phyloP scores from a whole-genome alignment of 495 filamentous ascomycete genomes.

The Aspergillus avenaceus region DNA sequence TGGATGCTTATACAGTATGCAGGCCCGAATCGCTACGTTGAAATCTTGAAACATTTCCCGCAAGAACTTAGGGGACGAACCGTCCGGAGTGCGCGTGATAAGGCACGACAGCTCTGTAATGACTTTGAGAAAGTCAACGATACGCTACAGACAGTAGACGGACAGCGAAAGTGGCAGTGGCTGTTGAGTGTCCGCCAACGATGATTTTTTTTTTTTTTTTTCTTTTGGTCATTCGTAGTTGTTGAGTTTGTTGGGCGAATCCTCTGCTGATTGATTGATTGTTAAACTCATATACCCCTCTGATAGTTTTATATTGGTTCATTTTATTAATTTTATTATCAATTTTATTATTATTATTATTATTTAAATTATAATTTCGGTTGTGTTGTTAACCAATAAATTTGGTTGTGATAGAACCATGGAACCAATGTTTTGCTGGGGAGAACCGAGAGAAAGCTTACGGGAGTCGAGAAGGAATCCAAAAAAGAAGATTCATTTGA shows the following conservation, averaged over 20 bases:
- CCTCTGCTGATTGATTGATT: background rate
- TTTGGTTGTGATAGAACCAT: background rate
- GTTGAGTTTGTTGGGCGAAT: too few relatives aligned
- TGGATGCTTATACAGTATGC: too few relatives aligned
- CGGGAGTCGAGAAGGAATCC: background rate
- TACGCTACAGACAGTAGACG: conserved; percentile 10
- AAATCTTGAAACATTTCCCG: conserved; percentile 10
- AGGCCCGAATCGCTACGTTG: conserved; percentile 15
- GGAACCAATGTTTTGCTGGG: background rate
- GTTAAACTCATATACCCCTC: background rate
- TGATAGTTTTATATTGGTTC: too few relatives aligned
- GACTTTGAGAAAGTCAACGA: background rate
- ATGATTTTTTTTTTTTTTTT: background rate
- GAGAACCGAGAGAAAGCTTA: background rate
- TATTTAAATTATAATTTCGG: background rate
- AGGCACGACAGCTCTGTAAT: conserved; percentile 8
- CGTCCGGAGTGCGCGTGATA: conserved; percentile 9
- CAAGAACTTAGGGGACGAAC: conserved; percentile 11
- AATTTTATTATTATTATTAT: too few relatives aligned
- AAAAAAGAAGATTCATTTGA: too few relatives aligned
- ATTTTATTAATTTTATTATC: too few relatives aligned
- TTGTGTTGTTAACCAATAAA: background rate
- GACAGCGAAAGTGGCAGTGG: conserved; percentile 23
- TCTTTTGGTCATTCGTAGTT: background rate
- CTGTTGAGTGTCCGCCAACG: conserved; percentile 10